Percentiles rank a stretch among this genome's conserved stretches.
Evolutionary conservation across 2,329 filamentous ascomycete species (phyloP).

Genomic region (Sarocladium oryzae): DNA sequence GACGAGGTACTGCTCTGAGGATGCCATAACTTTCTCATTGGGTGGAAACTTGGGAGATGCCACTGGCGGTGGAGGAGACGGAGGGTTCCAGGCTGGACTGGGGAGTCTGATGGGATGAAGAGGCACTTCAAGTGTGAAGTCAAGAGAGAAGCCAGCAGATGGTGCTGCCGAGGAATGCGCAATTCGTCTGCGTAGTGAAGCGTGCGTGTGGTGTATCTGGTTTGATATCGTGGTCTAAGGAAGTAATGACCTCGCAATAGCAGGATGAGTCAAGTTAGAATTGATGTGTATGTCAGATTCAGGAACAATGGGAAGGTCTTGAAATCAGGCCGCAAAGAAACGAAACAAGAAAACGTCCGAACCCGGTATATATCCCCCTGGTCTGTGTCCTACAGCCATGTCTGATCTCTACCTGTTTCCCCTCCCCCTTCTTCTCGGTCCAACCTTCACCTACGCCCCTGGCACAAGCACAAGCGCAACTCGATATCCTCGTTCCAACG

Average conservation of each 20-base stretch:
- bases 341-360: conserved; percentile 7
- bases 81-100: too few species aligned
- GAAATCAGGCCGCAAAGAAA: conserved; percentile 8
- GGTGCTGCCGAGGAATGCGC: too few species aligned
- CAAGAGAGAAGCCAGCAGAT: too few species aligned
- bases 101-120: too few species aligned
- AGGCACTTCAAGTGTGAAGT: too few species aligned
- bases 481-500: neutral
- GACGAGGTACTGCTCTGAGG: conserved; percentile 43
- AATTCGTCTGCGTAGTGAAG: too few species aligned
- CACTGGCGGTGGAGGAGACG: neutral
- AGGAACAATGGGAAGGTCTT: neutral
- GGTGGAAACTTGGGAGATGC: neutral
- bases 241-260: too few species aligned
- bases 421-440: neutral
- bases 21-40: conserved; percentile 36
- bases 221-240: too few species aligned
- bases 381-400: neutral
- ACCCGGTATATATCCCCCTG: conserved; percentile 7
- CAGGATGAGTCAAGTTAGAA: too few species aligned
- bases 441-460: neutral
- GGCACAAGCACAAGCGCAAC: neutral
- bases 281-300: neutral
- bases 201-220: too few species aligned
- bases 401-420: neutral